A percentile compares a stretch with the other conserved stretches of the same genome.
These are phyloP conservation scores for Candida succiphila DNA, from an alignment of 805 yeast species.

Conservation along the genomic window DNA sequence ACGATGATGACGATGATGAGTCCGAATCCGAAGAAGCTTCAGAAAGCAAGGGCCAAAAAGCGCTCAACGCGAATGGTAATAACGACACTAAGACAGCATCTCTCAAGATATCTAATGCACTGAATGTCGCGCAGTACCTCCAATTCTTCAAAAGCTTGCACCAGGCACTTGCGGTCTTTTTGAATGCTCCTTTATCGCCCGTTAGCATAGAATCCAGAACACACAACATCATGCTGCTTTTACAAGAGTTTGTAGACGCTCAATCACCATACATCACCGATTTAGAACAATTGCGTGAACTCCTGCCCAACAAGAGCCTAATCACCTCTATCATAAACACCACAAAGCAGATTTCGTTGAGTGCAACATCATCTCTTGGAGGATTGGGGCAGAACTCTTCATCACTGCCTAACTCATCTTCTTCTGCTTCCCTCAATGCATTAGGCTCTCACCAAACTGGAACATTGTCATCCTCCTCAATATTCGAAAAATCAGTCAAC, in stretches of 20 bases:
- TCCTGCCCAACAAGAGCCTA: conserved; percentile 56
- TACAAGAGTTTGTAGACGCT: conserved; percentile 72
- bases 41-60: conserved; percentile 3
- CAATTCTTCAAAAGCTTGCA: conserved; percentile 30
- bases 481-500: conserved; percentile 25
- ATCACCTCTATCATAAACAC: conserved; percentile 40
- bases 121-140: conserved; percentile 34
- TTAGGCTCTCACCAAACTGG: conserved; percentile 4
- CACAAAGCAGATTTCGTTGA: conserved; percentile 22
- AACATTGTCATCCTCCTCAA: conserved; percentile 8
- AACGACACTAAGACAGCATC: conserved; percentile 1
- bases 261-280: conserved; percentile 71
- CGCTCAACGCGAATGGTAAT: conserved; percentile 1
- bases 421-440: conserved; percentile 7
- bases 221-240: conserved; percentile 59
- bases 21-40: conserved; percentile 5
- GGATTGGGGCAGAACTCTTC: conserved; percentile 14
- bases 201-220: conserved; percentile 56
- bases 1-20: conserved; percentile 12
- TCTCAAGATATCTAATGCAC: conserved; percentile 1
- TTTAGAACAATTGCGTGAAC: conserved; percentile 54
- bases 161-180: conserved; percentile 29
- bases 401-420: conserved; percentile 3
- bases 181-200: conserved; percentile 41
- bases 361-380: conserved; percentile 20